Evolutionary conservation across 2,329 filamentous ascomycete genomes (phyloP), one percentile per base, ranked within the genome.

Genomic region (Beauveria varroae): DNA sequence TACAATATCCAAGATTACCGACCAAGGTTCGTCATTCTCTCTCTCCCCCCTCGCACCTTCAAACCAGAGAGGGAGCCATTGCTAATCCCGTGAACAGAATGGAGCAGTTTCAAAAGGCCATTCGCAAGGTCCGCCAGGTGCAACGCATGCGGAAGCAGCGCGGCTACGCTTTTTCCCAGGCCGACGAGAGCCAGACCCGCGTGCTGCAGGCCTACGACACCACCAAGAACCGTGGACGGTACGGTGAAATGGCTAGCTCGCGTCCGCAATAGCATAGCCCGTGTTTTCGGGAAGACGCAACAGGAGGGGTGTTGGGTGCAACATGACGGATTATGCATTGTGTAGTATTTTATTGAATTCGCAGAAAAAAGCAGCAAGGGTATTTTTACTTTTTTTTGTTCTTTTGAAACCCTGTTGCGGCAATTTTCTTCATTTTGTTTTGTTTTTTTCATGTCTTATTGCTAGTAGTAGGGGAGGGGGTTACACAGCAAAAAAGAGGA

Each of bases 91-190:
- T 7, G 41, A 44, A 37, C 46, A 93, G 90, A 71, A 99, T 99
- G 95, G 95, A 99, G 72, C 95, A 99, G 77, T 99, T 99, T 81
- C 95, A 99, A 78, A 99, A 99, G 77, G 95, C 95, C 24, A 98
- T 99, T 71, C 89, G 95, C 70, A 99, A 99, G 78, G 95, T 99
- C 58, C 86, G 95, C 57, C 95, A 99, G 76, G 95, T 98, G 46
- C 95, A 98, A 78, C 90, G 95, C 65, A 99, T 98, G 95, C 91
- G 95, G 73, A 99, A 99, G 78, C 95, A 99, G 78, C 89, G 95
- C 71, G 95, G 95, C 40, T 99, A 99, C 72, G 95, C 95, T 64
- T 99, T 99, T 76, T 96, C 91, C 68, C 93, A 97, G 76, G 96
- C 93, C 62, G 95, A 99, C 73, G 95, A 99, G 75, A 91, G 88